Evolutionary conservation across 768 basidiomycete species (phyloP), one percentile per base, ranked within the genome.

Genomic region (Russula compacta): DNA sequence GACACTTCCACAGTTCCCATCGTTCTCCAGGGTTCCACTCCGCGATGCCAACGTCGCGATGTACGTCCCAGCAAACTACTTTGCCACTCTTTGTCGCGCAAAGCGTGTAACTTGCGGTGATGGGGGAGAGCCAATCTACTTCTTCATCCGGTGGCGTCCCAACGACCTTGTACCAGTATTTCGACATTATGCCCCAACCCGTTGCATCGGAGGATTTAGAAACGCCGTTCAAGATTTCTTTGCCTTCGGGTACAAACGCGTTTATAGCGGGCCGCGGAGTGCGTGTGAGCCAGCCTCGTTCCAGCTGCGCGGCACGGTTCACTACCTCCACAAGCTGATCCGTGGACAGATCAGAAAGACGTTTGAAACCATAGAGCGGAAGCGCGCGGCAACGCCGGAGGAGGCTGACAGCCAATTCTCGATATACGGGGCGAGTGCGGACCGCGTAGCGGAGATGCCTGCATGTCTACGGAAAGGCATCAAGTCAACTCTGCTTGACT

Each of bases 1-100:
- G 73, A 65, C 87, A 88, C 67, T 89, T 89, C 87, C 86, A 88
- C 6, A 89, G 68, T 66, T 87, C 85, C 86, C 86, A 88, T 52
- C 73, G 72, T 48, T 78, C 75, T 14, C 72, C 68, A 4, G 85
- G 85, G 53, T 82, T 81, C 86, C 87, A 89, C 60, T 87, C 83
- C 0, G 84, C 85, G 3, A 87, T 75, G 61, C 81, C 82, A 15
- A 70, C 68, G 53, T 87, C 83, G 3, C 77, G 76, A 54, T 81
- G 80, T 14, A 88, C 81, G 60, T 89, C 85, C 87, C 87, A 88
- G 65, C 86, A 88, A 15, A 88, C 82, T 19, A 89, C 84, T 66
- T 84, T 84, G 5, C 87, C 86, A 52, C 80, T 83, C 73, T 87
- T 87, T 0, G 87, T 88, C 1, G 85, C 84, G 66, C 85, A 89